Base-by-base conservation (phyloP, 495 filamentous ascomycete species). In the Usnea hakonensis region DNA sequence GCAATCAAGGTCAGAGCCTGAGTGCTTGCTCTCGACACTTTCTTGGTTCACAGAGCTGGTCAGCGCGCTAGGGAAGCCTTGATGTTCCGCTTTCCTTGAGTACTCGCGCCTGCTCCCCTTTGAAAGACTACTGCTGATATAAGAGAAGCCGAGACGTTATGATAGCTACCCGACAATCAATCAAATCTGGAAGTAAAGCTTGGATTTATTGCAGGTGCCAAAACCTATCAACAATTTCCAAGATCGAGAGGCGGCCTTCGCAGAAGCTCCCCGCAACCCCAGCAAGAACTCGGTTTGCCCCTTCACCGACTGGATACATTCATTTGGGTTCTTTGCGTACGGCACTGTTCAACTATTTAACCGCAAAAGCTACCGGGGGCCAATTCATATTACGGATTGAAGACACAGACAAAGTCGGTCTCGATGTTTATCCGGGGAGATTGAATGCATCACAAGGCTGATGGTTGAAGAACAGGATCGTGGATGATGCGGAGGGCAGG, bases 321-420 rank as follows among this genome's bases (percentile, higher is more conserved):
- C 94, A 98, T 74, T 81, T 98, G 38, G 94, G 94, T 37, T 94
- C 90, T 13, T 73, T 98, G 56, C 80, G 94, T 63, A 98, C 94
- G 2, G 95, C 95, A 0, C 72, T 98, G 23, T 97, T 87, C 79
- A 97, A 94, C 70, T 97, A 91, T 64, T 78, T 98, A 2, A 79
- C 93, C 36, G 94, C 94, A 16, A 91, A 86, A 71, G 81, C 85
- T 11, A 96, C 94, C 1, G 88, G 88, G 7, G 94, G 94, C n/a
- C 87, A 97, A 74, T 97, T 98, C 67, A 68, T 98, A 5, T 74
- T 98, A 36, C 84, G 94, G 55, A 84, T 98, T 65, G 94, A 98
- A 78, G 94, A 98, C 70, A 98, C 94, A 40, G 94, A 98, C 76
- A 86, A 90, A 83, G 91, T 95, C 69, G 52, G 79, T 68, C 19